These are phyloP conservation scores for Boletus smithii DNA, from an alignment of 1,284 basidiomycete genomes.

Conservation along the genomic window DNA sequence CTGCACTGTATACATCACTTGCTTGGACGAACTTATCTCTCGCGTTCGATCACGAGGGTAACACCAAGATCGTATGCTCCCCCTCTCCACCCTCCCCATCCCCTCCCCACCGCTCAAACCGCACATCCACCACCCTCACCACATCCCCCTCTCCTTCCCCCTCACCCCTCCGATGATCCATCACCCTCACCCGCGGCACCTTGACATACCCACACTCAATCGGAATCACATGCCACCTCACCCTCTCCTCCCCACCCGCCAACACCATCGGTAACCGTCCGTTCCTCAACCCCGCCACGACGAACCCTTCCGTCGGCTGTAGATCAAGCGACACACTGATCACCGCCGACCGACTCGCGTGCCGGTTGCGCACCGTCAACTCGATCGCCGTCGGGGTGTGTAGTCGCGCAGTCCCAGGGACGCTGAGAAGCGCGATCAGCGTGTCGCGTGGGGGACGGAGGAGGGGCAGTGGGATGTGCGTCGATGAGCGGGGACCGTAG, in stretches of 20 bases:
- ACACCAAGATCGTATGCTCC: conserved; percentile 16
- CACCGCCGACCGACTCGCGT: conserved; percentile 60
- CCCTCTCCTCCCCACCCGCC: conserved; percentile 61
- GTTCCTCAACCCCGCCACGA: conserved; percentile 66
- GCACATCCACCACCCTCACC: conserved; percentile 53
- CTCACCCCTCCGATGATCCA: conserved; percentile 48
- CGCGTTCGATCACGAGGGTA: no score
- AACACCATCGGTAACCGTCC: conserved; percentile 64
- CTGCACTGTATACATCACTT: no score
- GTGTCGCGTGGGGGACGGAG: conserved; percentile 56
- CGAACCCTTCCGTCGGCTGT: conserved; percentile 59
- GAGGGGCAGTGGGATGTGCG: conserved; percentile 53
- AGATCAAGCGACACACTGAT: conserved; percentile 61
- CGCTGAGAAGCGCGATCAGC: conserved; percentile 60
- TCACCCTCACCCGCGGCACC: conserved; percentile 56
- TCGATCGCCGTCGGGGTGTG: conserved; percentile 56
- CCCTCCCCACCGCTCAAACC: no score
- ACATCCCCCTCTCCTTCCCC: conserved; percentile 39
- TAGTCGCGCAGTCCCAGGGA: conserved; percentile 57
- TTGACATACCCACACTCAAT: conserved; percentile 66
- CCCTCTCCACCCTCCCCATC: no score
- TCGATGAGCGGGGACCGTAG: conserved; percentile 46
- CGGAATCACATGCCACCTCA: conserved; percentile 66
- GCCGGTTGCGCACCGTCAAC: conserved; percentile 63
- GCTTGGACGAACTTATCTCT: no score